These are phyloP conservation scores for Ceratopteris richardii DNA, from an alignment of 75 land plant genomes.

Conservation along the genomic window DNA sequence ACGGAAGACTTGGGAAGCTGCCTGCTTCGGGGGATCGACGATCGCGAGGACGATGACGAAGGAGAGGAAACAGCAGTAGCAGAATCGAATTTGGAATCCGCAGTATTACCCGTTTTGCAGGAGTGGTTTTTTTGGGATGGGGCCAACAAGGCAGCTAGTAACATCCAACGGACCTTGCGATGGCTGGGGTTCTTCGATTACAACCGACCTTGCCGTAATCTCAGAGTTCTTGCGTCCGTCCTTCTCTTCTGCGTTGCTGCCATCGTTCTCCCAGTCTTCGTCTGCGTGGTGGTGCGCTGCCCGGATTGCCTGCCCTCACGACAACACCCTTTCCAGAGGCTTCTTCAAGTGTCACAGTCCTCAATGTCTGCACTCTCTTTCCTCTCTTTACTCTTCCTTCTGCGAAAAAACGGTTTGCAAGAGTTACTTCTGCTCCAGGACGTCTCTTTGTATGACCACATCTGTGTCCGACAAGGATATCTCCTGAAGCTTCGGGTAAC, in stretches of 20 bases:
- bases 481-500: slow-evolving; percentile 23
- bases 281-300: slow-evolving; percentile 13
- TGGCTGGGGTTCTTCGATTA: no score
- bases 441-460: slow-evolving; percentile 23
- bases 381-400: slow-evolving; percentile 36
- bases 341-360: slow-evolving; percentile 54
- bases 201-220: no score
- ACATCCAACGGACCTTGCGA: no score
- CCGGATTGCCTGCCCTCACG: slow-evolving; percentile 7
- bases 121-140: no score
- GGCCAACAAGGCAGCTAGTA: no score
- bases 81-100: no score
- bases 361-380: slow-evolving; percentile 50
- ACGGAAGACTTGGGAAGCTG: no score
- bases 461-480: slow-evolving; percentile 41
- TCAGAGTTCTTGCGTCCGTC: slow-evolving; percentile 15
- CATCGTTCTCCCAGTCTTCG: slow-evolving; percentile 31
- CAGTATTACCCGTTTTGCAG: no score
- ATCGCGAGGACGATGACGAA: no score
- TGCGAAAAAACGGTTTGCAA: slow-evolving; percentile 45
- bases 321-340: slow-evolving; percentile 22
- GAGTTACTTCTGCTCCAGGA: slow-evolving; percentile 58
- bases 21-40: no score
- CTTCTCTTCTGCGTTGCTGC: slow-evolving; percentile 28
- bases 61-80: no score